Base-by-base conservation (phyloP, 352 stramenopile species). In the Aphanomyces invadans region DNA sequence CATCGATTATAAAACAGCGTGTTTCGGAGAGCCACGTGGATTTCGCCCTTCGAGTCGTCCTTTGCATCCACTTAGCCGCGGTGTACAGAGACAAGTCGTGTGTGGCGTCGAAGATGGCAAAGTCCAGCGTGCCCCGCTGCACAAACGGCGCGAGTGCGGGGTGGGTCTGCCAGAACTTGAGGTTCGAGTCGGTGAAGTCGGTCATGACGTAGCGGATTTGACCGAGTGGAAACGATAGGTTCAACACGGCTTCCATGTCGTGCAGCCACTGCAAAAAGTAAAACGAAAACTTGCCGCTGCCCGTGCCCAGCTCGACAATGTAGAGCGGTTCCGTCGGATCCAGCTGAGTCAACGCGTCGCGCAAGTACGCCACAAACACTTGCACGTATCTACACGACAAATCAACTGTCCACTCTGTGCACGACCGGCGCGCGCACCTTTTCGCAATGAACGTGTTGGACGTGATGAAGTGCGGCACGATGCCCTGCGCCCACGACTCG, bases 381-480 rank as follows among this genome's bases (percentile, higher is more conserved):
- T 67, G 60, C 9, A 56, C 60, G 28, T 67, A 67, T 39, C 60
- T 67, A 67, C 60, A 67, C 11, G 23, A 67, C 60, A 67, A 9
- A 26, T 5, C 15, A 10, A 7, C n/a, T 57, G 1, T 7, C n/a
- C n/a, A n/a, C n/a, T n/a, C n/a, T 2, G 12, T 5, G 26, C 23
- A 10, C 4, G 7, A 5, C 2, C 15, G 23, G 46, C 83, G 81
- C 56, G 81, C 87, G 72, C 97, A 98, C 28, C 81, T 79, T 62
- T 91, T 90, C 39, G 87, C 92, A 63, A 98, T 97, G 75, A 98
- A 97, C 10, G 84, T 87, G 70, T 98, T 98, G 70, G 87, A 98
- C 29, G 92, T 97, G 72, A 98, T 97, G 67, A 98, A 98, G 77
- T 98, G 92, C 28, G 93, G 93, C 44, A 98, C 93, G 52, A 98